Base-by-base conservation (phyloP, 2,329 filamentous ascomycete genomes). In the Aspergillus tamarii region DNA sequence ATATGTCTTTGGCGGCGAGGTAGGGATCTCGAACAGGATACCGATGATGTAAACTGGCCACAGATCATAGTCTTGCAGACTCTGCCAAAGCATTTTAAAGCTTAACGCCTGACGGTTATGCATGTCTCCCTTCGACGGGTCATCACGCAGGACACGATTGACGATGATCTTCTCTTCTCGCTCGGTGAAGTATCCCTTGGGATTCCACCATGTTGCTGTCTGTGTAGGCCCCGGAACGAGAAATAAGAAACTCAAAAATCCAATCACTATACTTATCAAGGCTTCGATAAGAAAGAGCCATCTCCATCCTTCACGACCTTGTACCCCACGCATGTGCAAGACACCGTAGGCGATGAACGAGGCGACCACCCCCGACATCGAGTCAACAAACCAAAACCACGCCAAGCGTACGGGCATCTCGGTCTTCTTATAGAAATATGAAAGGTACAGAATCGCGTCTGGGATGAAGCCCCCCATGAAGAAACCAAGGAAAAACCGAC, bases 101-200 rank as follows among this genome's bases (percentile, higher is more conserved):
- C 69, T 72, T 23, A 80, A 66, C 2, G 73, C 73, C 66, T 79
- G 72, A 23, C 77, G 69, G 52, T 78, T 78, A 62, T 77, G 72
- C 74, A 77, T 77, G 19, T 71, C 72, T 1, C 75, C 74, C 55
- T 74, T 76, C 26, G 65, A 70, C 0, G 79, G 79, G 57, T 81
- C 81, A 59, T 84, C 81, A 16, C 81, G 76, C 8, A 84, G 77
- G 11, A 87, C 78, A 1, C 87, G 80, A 67, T 89, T 89, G 30
- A 89, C 85, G 64, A 89, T 83, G 67, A 89, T 89, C 58, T 80
- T 79, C 69, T 89, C 86, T 63, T 89, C 88, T 2, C 82, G 82
- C 52, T 88, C 85, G 3, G 70, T 84, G 1, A 32, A 52, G 28
- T 52, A 52, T 12, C 87, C 88, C 59, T 84, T 83, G 12, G 85